A percentile compares a stretch with the other conserved stretches of the same genome.
These are phyloP conservation scores for Colletotrichum tamarilloi DNA, from an alignment of 2,329 filamentous ascomycete genomes.

Conservation along the genomic window DNA sequence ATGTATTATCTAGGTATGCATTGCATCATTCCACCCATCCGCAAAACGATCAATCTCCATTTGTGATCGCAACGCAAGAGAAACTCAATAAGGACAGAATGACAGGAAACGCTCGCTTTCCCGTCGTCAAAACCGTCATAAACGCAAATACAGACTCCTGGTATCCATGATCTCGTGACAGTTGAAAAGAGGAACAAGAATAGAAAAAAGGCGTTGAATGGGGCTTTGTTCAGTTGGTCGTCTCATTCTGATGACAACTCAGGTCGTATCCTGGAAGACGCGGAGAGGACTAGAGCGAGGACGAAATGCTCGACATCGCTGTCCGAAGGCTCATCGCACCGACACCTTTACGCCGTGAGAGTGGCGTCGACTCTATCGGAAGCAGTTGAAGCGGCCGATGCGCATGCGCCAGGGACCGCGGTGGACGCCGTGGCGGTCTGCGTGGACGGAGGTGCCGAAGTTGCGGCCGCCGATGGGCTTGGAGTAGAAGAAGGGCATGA, in stretches of 20 bases:
- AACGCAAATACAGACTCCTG: slow-evolving; percentile 6
- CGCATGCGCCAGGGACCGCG: slow-evolving; percentile 64
- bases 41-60: background rate
- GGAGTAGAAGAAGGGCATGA: slow-evolving; percentile 60
- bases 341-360: background rate
- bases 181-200: background rate
- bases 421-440: slow-evolving; percentile 57
- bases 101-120: slow-evolving; percentile 23
- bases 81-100: slow-evolving; percentile 31
- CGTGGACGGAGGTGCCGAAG: slow-evolving; percentile 61
- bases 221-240: background rate
- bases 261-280: background rate
- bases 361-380: slow-evolving; percentile 44
- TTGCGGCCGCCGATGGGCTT: slow-evolving; percentile 60
- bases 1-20: slow-evolving; percentile 13
- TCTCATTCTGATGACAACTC: background rate
- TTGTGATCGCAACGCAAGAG: background rate
- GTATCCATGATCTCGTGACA: slow-evolving; percentile 14
- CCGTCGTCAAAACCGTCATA: background rate
- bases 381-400: slow-evolving; percentile 63
- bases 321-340: background rate
- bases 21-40: background rate
- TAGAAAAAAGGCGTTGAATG: background rate
- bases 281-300: background rate
- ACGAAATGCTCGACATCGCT: background rate